Evolutionary conservation across 305 asterid species (phyloP).

Genomic region (Fraxinus latifolia): DNA sequence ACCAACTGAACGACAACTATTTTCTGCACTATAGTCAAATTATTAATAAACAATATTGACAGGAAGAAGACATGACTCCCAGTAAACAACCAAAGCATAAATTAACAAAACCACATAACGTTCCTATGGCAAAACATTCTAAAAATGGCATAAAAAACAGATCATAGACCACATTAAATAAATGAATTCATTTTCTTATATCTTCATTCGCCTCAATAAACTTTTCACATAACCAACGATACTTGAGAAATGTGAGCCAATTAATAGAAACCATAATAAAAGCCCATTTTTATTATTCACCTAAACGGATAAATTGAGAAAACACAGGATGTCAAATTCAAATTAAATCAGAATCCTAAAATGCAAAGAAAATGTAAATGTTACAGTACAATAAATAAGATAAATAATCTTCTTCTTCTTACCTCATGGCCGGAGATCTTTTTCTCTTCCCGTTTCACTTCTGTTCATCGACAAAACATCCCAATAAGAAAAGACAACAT

Average conservation of each 20-base stretch:
- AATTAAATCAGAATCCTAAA: neutral
- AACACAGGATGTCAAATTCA: neutral
- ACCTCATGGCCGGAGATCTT: constrained; percentile 42
- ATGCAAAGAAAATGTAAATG: neutral
- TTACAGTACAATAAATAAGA: neutral
- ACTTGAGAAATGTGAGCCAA: neutral
- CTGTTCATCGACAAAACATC: constrained; percentile 21
- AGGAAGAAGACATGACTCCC: neutral
- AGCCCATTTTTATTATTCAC: neutral
- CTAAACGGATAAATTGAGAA: neutral
- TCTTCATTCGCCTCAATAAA: neutral
- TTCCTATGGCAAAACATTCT: neutral
- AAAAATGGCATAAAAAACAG: neutral
- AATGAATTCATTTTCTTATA: neutral
- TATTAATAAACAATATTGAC: neutral
- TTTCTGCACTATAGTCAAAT: neutral
- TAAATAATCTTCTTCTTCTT: neutral
- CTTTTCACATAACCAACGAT: neutral
- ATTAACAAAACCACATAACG: neutral
- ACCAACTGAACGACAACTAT: neutral
- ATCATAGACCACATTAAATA: neutral
- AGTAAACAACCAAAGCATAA: neutral
- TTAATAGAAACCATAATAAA: neutral
- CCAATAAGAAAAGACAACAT: neutral
- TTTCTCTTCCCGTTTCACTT: constrained; percentile 17